Conservation (phyloP, 2,329 filamentous ascomycete species). For the Lomentospora prolificans region DNA sequence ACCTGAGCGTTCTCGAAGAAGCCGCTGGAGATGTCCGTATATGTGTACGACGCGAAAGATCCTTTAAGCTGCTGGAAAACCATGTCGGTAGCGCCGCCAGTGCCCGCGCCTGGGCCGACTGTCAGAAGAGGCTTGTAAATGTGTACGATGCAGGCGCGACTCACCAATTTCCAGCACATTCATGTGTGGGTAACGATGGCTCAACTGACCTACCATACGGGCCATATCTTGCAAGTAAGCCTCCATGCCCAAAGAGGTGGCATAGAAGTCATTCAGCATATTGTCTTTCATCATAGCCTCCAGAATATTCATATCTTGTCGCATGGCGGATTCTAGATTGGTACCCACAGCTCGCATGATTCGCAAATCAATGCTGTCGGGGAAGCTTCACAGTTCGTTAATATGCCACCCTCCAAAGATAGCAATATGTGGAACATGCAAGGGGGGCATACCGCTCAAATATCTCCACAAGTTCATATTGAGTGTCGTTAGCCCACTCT, state of each 20-base stretch:
- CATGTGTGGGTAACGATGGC: not conserved
- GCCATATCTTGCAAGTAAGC: not conserved
- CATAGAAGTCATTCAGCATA: slow-evolving; percentile 20
- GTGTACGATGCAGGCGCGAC: not conserved
- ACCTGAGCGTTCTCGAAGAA: slow-evolving; percentile 21
- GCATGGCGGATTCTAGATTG: slow-evolving; percentile 19
- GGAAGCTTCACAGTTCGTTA: not conserved
- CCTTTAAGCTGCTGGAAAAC: not conserved
- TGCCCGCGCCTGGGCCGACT: not conserved
- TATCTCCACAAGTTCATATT: not conserved
- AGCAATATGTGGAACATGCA: not conserved
- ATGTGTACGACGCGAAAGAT: slow-evolving; percentile 19
- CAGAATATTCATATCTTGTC: slow-evolving; percentile 20
- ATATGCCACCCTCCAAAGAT: not conserved
- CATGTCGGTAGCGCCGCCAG: not conserved
- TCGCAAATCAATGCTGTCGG: not conserved
- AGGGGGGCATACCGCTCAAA: not conserved
- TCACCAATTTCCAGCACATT: slow-evolving; percentile 1
- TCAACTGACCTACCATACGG: not conserved
- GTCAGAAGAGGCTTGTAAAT: not conserved
- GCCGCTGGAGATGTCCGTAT: slow-evolving; percentile 27
- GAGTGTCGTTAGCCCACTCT: not conserved
- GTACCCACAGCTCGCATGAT: slow-evolving; percentile 18
- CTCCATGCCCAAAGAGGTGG: slow-evolving; percentile 6
- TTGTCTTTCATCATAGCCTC: slow-evolving; percentile 22